Base-by-base conservation (phyloP, 352 stramenopile genomes). In the Phytophthora ohioensis region DNA sequence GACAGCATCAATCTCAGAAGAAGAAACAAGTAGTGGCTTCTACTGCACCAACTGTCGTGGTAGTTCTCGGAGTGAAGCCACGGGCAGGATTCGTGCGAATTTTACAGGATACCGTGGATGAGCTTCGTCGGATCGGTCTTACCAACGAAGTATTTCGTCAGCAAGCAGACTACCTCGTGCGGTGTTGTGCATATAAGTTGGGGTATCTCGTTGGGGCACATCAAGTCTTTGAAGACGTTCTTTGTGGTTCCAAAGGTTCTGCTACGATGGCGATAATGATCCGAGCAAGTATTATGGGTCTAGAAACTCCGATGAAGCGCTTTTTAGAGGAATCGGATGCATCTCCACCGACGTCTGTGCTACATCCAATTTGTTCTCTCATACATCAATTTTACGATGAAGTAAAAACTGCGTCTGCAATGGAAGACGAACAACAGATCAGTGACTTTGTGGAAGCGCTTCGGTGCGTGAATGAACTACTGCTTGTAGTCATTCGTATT, bases 161-260 rank as follows among this genome's bases (percentile, higher is more conserved):
- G 17, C 61, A 68, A 57, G 47, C 57, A 27, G 35, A 55, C 12
- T 15, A 30, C 15, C 60, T 82, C 11, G 56, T 69, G 31, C 54
- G 43, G 5, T 78, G 60, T 10, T 74, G 56, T 45, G 52, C 58
- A 5, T 82, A 76, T 34, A 47, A n/a, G 3, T 42, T 81, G 3
- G 67, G 75, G 3, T 57, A 59, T 46, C 46, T 84, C 27, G 53
- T 46, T 1, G 13, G 58, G 0, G 60, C 45, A 2, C 71, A 71
- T 10, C 51, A 78, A 30, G 21, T 78, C 9, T 39, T 81, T 17
- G 34, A 51, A 5, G 31, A 5, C 32, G 2, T 73, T 58, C 21
- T 69, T 0, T 41, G 17, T 62, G 52, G 35, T n/a, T 27, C 17
- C 3, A 57, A 45, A 12, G 43, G 30, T 21, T 58, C 51, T 48